Evolutionary conservation across 208 protist species (phyloP), one percentile per base, ranked within the genome.

Genomic region (Trypanosoma cruzi): DNA sequence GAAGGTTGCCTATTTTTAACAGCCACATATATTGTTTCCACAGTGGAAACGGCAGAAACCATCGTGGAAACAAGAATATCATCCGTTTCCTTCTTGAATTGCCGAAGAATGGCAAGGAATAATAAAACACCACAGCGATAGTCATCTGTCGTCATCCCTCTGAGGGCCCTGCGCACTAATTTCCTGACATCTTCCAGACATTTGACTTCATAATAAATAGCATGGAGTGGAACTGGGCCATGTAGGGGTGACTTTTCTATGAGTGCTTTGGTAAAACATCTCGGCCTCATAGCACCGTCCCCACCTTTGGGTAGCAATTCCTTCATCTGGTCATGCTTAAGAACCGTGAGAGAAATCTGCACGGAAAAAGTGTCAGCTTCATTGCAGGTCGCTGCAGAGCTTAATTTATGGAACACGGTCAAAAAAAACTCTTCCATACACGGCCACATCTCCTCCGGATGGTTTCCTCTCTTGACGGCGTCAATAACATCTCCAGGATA

Each of bases 41-140:
- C 46, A 40, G 54, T 81, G 26, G 66, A 14, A 8, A 58, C 59
- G n/a, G 76, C 31, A 56, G 31, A 48, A 13, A 69, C 64, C 42
- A 77, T 49, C 4, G 81, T 80, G 34, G 81, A 87, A 50, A 87
- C 65, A 31, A 78, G 40, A 6, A 79, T 70, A 68, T 87, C 81
- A 34, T 66, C n/a, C 31, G 4, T 20, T 4, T 67, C 34, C 11
- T 55, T 55, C 31, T 0, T 16, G 16, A 57, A 34, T 57, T 57
- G n/a, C 5, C 62, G n/a, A 11, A 67, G 31, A 5, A 57, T 56
- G 11, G 22, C 7, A 67, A 10, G 57, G 20, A 67, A 31, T 37
- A 67, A 28, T 20, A 67, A 13, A 0, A 57, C 20, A 22, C 62
- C 62, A 32, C 11, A 57, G 1, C 44, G 6, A 4, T 16, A 48